Evolutionary conservation across 1,284 basidiomycete genomes (phyloP).

Genomic region (Pseudozyma hubeiensis): DNA sequence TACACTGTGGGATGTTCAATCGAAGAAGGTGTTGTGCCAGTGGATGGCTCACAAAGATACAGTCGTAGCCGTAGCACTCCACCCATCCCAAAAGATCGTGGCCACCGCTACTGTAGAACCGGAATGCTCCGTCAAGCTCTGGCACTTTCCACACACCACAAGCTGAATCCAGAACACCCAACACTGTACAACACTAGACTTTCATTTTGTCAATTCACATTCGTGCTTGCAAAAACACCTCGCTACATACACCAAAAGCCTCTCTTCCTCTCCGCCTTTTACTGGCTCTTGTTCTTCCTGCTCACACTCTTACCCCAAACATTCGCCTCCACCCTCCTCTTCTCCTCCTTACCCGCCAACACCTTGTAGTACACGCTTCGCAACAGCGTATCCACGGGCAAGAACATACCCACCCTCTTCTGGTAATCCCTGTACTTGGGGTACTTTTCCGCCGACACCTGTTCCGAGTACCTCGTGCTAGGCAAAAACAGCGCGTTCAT

Average conservation of each 20-base stretch:
- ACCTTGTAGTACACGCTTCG: constrained; percentile 66
- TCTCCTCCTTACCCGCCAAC: constrained; percentile 36
- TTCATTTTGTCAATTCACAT: too few species aligned
- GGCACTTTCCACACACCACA: constrained; percentile 14
- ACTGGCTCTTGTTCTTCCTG: constrained; percentile 42
- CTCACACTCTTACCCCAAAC: constrained; percentile 54
- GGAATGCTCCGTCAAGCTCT: constrained; percentile 54
- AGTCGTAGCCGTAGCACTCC: constrained; percentile 41
- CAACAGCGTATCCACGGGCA: constrained; percentile 73
- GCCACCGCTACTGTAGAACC: constrained; percentile 58
- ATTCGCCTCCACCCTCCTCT: constrained; percentile 47
- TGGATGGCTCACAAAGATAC: constrained; percentile 80
- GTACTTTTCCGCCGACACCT: constrained; percentile 82
- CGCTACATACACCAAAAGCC: too few species aligned
- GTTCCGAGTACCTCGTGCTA: constrained; percentile 81
- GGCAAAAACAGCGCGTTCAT: constrained; percentile 61
- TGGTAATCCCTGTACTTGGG: constrained; percentile 81
- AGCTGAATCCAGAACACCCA: background rate
- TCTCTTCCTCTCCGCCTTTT: too few species aligned
- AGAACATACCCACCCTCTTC: constrained; percentile 84
- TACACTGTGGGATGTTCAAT: constrained; percentile 91
- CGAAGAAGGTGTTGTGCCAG: constrained; percentile 78
- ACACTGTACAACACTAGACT: too few species aligned
- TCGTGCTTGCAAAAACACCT: too few species aligned
- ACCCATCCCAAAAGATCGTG: constrained; percentile 53